Evolutionary conservation across 2,329 filamentous ascomycete genomes (phyloP), one percentile per base, ranked within the genome.

Genomic region (Fusarium tupiense): DNA sequence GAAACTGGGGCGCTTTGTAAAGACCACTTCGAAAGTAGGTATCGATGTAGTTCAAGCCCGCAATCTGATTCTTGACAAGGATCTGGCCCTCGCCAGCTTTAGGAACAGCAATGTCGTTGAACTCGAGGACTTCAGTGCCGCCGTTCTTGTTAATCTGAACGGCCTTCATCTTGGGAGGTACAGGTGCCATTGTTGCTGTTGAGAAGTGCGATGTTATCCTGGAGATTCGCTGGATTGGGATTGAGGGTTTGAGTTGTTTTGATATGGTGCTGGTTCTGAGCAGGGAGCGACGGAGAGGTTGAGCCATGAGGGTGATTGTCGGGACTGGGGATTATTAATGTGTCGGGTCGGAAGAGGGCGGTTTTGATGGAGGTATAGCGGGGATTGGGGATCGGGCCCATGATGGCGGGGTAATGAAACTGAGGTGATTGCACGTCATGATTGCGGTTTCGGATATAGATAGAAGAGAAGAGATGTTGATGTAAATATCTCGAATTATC

Each of bases 31-130:
- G 94, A 88, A 95, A 97, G 84, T 98, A 97, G 44, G 86, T 97
- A 83, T 98, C 95, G 79, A 98, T 97, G 84, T 89, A 98, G 84
- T 98, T 98, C 70, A 98, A 86, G 68, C 95, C 95, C 56, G 92
- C 87, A 80, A 89, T 93, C 73, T 92, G 90, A 83, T 97, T 97
- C 83, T 92, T 93, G 67, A 98, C 89, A 8, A 98, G 88, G 29
- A 98, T 83, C 75, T 97, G 88, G 67, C 91, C 91, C n/a, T 91
- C 89, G 41, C 89, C 85, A 5, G 88, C 89, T 57, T 87, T 84
- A 0, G 94, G 94, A 3, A 97, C 89, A 24, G 82, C 91, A 8
- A 94, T 81, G 79, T 94, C 90, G 78, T 88, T 92, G 83, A 92
- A 91, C 78, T 94, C 85, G 19, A 95, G 86, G 77, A 93, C 95